These are phyloP conservation scores for Zelopaecilomyces penicillatus DNA, from an alignment of 2,329 filamentous ascomycete genomes.

Conservation along the genomic window DNA sequence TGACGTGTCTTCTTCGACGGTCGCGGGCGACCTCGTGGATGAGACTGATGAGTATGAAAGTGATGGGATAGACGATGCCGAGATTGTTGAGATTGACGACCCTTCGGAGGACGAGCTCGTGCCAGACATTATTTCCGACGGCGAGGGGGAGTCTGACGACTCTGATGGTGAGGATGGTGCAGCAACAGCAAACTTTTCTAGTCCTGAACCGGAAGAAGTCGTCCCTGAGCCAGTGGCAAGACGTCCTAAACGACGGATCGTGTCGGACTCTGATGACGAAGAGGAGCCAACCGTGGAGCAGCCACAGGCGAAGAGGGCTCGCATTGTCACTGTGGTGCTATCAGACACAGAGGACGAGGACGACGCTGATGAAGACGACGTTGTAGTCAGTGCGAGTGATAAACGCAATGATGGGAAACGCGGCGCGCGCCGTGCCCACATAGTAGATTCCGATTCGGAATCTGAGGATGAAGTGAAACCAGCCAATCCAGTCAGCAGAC, in stretches of 20 bases:
- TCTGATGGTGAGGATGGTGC: conserved; percentile 7
- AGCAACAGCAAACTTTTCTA: conserved; percentile 19
- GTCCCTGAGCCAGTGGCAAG: conserved; percentile 9
- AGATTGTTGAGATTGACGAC: conserved; percentile 17
- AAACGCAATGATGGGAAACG: too few relatives aligned
- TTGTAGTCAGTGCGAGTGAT: not conserved
- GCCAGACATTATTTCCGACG: conserved; percentile 11
- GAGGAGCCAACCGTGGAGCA: conserved; percentile 11
- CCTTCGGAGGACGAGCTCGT: conserved; percentile 12
- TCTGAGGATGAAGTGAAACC: conserved; percentile 6
- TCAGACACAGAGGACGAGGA: conserved; percentile 17
- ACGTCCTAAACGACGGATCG: conserved; percentile 19
- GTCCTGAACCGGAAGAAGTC: conserved; percentile 18
- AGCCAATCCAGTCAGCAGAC: not conserved
- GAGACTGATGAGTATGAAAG: conserved; percentile 28
- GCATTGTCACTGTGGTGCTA: conserved; percentile 10
- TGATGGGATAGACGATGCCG: conserved; percentile 30
- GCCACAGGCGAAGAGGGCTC: conserved; percentile 16
- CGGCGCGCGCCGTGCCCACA: too few relatives aligned
- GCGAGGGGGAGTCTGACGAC: conserved; percentile 13
- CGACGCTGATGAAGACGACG: not conserved
- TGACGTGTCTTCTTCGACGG: not conserved
- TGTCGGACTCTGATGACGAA: conserved; percentile 25
- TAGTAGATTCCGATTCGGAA: conserved; percentile 7
- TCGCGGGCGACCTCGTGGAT: conserved; percentile 8